Base-by-base conservation (phyloP, 2,329 filamentous ascomycete genomes). In the Iodosphaeria phyllophila region DNA sequence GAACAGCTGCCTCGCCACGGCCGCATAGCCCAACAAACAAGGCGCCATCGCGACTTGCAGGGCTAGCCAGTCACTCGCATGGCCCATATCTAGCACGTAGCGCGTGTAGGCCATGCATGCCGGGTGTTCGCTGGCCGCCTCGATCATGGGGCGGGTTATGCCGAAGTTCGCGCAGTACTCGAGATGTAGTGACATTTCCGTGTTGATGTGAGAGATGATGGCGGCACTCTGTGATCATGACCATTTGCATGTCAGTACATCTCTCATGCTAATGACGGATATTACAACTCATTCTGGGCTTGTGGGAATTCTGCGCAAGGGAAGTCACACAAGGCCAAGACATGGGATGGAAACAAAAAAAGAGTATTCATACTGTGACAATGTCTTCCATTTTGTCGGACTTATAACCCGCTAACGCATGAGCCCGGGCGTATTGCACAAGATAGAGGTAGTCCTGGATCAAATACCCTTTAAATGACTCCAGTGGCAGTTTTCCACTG, bases 391-490 rank as follows among this genome's bases (percentile, higher is more conserved):
- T 68, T 7, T 58, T 66, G 33, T 74, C 78, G 2, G 73, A 66
- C 48, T 93, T 95, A 52, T 91, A 93, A 0, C 75, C 72, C 3
- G 79, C 77, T 6, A 95, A 58, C 6, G 82, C 75, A 43, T 83
- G 86, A 22, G 83, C 83, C 35, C 86, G 64, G 2, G 83, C 73
- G 48, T 92, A 95, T 41, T 93, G 84, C 23, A 89, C 77, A 21
- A 93, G 54, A 41, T 89, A 95, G 4, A 92, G 58, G 40, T 93
- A 93, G 41, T 95, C 86, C 39, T 95, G 86, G 7, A 89, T 63
- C 28, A 95, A 67, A 44, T 93, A 95, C 19, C 75, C 64, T 46
- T 83, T 89, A 57, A 92, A 95, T 0, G 71, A 74, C 21, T 76
- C 66, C 1, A 75, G 37, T 0, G 78, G 74, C 12, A 95, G 54